phyloP scores from a whole-genome alignment of 345 rosid genomes.

The Salix brachista region DNA sequence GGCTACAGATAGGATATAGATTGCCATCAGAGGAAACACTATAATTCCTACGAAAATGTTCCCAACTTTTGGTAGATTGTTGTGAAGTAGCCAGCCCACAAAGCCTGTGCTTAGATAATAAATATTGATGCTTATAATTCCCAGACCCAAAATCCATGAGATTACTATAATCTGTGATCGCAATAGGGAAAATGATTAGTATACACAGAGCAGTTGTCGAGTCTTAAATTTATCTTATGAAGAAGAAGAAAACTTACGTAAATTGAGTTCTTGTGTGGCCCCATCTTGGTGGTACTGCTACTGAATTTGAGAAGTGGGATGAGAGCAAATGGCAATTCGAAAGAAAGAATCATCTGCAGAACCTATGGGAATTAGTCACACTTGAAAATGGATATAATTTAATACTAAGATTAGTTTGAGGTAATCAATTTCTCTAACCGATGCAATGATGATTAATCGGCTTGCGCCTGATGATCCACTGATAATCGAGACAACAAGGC shows the following conservation, averaged over 20 bases:
- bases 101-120: constrained; percentile 55
- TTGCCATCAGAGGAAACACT: constrained; percentile 52
- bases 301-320: constrained; percentile 74
- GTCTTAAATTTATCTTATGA: neutral
- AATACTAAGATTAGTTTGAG: neutral
- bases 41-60: constrained; percentile 44
- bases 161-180: constrained; percentile 41
- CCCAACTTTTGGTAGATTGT: constrained; percentile 32
- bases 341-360: constrained; percentile 64
- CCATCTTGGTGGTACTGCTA: constrained; percentile 61
- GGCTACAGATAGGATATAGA: constrained; percentile 40
- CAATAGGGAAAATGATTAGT: neutral
- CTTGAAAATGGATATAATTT: neutral
- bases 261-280: constrained; percentile 61
- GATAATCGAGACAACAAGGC: constrained; percentile 51
- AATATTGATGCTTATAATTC: constrained; percentile 54
- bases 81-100: constrained; percentile 47
- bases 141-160: constrained; percentile 56
- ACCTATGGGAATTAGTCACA: neutral
- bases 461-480: constrained; percentile 63
- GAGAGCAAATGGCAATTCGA: constrained; percentile 69
- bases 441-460: constrained; percentile 54
- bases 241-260: constrained; percentile 27
- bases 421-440: constrained; percentile 31
- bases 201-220: neutral